Conservation (phyloP, 768 basidiomycete genomes). For the Trametes cinnabarina region DNA sequence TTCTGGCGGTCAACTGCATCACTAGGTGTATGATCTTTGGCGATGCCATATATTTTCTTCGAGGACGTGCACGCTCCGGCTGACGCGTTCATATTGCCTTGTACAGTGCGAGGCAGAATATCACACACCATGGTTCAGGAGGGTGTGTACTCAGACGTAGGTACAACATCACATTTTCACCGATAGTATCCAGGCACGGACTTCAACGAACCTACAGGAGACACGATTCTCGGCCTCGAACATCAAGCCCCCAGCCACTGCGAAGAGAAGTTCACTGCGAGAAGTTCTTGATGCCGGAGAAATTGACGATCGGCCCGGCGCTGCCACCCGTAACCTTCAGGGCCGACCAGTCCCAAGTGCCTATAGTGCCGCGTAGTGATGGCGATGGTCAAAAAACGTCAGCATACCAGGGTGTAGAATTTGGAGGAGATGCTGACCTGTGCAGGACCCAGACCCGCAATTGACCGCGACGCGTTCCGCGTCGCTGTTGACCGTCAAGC, state of each 20-base stretch:
- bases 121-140: no score
- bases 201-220: no score
- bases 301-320: conserved; percentile 32
- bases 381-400: not conserved
- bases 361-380: conserved; percentile 27
- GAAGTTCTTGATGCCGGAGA: conserved; percentile 26
- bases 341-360: conserved; percentile 50
- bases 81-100: no score
- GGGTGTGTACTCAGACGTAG: not conserved
- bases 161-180: not conserved
- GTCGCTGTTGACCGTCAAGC: conserved; percentile 39
- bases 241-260: conserved; percentile 11
- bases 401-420: not conserved
- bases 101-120: no score
- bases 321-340: conserved; percentile 46
- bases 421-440: conserved; percentile 32
- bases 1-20: no score
- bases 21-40: no score
- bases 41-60: no score
- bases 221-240: not conserved
- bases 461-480: conserved; percentile 52
- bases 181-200: not conserved
- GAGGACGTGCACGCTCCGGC: no score
- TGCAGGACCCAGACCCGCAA: conserved; percentile 53
- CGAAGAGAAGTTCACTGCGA: conserved; percentile 15